Conservation (phyloP, 192 early-diverging fungal genomes). For the Backusella parvicylindrica region DNA sequence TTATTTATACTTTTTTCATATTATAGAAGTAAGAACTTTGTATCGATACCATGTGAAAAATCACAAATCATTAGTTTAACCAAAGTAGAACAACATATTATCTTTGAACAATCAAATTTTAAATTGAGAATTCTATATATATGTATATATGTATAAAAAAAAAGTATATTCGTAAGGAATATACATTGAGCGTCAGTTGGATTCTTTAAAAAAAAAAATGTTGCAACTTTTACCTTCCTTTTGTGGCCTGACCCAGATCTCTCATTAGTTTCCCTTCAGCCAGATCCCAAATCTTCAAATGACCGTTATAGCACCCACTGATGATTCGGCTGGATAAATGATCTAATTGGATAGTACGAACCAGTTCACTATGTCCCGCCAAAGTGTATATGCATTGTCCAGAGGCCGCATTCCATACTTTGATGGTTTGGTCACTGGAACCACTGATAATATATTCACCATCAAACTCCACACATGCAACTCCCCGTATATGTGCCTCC, state of each 20-base stretch:
- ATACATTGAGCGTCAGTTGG: background rate
- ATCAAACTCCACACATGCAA: slow-evolving; percentile 86
- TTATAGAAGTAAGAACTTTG: slow-evolving; percentile 40
- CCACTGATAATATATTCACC: slow-evolving; percentile 75
- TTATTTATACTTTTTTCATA: background rate
- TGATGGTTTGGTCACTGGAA: slow-evolving; percentile 78
- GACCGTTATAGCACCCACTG: slow-evolving; percentile 87
- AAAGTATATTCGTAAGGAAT: background rate
- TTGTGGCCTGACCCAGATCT: slow-evolving; percentile 54
- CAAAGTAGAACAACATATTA: slow-evolving; percentile 80
- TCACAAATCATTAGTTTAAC: slow-evolving; percentile 73
- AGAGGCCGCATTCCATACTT: slow-evolving; percentile 52
- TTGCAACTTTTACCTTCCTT: slow-evolving; percentile 39
- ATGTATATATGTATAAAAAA: background rate
- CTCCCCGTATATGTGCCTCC: slow-evolving; percentile 72
- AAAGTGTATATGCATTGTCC: slow-evolving; percentile 46
- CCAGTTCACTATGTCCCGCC: slow-evolving; percentile 61
- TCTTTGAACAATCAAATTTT: slow-evolving; percentile 76
- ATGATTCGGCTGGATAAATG: slow-evolving; percentile 55
- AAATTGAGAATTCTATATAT: slow-evolving; percentile 77
- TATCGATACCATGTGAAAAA: slow-evolving; percentile 62
- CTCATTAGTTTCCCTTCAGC: slow-evolving; percentile 58
- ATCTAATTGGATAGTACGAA: slow-evolving; percentile 72
- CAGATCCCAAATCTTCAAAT: slow-evolving; percentile 85
- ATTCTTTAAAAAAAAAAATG: background rate